Evolutionary conservation across 441 rosid species (phyloP).

Genomic region (Metrosideros polymorpha): DNA sequence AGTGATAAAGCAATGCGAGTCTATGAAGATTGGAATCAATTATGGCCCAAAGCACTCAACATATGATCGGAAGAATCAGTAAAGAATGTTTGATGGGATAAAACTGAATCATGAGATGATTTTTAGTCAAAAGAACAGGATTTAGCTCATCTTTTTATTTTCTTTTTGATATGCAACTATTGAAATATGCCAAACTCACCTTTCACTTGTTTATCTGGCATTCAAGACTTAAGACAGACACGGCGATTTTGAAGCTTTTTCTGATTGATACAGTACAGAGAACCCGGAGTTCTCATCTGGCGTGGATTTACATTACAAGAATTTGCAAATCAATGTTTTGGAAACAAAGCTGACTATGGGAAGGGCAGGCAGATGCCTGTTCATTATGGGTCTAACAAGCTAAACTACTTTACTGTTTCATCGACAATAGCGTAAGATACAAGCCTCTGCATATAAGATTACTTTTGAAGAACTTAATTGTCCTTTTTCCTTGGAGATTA

Average conservation of each 20-base stretch:
- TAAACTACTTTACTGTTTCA: conserved; percentile 52
- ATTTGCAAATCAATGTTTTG: conserved; percentile 59
- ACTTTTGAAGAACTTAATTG: neutral
- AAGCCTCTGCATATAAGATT: neutral
- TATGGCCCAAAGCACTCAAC: neutral
- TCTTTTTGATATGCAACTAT: neutral
- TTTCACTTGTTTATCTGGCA: neutral
- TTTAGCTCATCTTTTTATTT: neutral
- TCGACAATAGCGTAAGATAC: conserved; percentile 61
- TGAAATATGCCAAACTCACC: neutral
- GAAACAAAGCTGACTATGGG: conserved; percentile 56
- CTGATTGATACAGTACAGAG: conserved; percentile 42
- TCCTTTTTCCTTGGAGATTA: neutral
- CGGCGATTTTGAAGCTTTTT: neutral
- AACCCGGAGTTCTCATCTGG: conserved; percentile 70
- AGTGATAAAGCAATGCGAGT: neutral
- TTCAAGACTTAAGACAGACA: neutral
- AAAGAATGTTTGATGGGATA: neutral
- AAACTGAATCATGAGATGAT: neutral
- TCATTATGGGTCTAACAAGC: conserved; percentile 64
- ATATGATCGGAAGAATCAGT: neutral
- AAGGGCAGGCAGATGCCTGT: conserved; percentile 82
- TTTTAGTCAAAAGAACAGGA: neutral
- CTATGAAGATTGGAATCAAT: neutral
- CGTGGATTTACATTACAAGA: conserved; percentile 69